These are phyloP conservation scores for Teunomyces stri DNA, from an alignment of 805 yeast species.

Conservation along the genomic window DNA sequence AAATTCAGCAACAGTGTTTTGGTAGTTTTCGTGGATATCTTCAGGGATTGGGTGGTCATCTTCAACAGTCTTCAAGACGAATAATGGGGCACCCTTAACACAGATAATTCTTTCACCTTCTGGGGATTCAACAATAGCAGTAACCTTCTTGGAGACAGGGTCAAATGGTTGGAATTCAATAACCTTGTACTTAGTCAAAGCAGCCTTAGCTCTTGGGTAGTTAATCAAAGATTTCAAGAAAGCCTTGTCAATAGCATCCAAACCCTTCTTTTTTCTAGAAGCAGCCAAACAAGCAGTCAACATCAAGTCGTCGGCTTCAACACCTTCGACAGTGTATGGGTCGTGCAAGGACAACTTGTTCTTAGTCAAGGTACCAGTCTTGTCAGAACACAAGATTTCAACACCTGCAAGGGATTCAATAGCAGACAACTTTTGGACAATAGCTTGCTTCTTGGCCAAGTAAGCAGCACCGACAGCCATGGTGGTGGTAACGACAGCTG, in stretches of 20 bases:
- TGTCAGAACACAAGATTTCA: constrained; percentile 95
- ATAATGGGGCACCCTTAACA: constrained; percentile 98
- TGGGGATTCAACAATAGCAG: constrained; percentile 93
- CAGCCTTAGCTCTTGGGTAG: constrained; percentile 91
- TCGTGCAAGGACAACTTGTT: constrained; percentile 94
- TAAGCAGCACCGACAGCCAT: constrained; percentile 99
- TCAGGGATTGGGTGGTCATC: constrained; percentile 96
- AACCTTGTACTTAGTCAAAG: constrained; percentile 91
- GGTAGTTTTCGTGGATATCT: constrained; percentile 89
- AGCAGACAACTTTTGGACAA: constrained; percentile 94
- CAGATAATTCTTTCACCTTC: constrained; percentile 92
- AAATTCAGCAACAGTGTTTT: constrained; percentile 95
- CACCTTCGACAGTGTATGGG: constrained; percentile 98
- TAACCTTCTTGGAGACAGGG: constrained; percentile 96
- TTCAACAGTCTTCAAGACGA: constrained; percentile 94
- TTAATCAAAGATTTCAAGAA: constrained; percentile 84
- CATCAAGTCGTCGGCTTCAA: constrained; percentile 93
- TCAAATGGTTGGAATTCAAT: constrained; percentile 96
- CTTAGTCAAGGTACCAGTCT: constrained; percentile 97
- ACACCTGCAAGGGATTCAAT: constrained; percentile 97
- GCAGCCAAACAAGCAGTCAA: constrained; percentile 97
- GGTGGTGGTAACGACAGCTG: constrained; percentile 97
- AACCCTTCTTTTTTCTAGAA: constrained; percentile 96
- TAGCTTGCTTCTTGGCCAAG: constrained; percentile 95
- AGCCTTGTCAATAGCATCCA: constrained; percentile 96